Base-by-base conservation (phyloP, 1,284 basidiomycete genomes). In the Heterobasidion occidentale region DNA sequence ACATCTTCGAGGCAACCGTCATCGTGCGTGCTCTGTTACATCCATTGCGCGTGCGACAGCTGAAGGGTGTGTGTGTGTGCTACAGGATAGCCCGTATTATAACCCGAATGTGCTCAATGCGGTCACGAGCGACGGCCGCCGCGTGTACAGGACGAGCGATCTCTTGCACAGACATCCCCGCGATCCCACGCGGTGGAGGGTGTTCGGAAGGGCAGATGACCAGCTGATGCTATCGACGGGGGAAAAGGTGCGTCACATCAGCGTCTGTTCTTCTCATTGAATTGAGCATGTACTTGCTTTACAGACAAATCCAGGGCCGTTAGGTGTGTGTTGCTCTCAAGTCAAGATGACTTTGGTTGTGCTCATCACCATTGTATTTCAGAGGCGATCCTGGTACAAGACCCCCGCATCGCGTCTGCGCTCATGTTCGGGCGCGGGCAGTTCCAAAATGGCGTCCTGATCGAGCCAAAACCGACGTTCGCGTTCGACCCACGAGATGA, bases 351-450 rank as follows among this genome's bases (percentile, higher is more conserved):
- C 2, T 8, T 45, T 3, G 7, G 14, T 9, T 19, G 44, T 33
- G 20, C 36, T n/a, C 46, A 15, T 48, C 9, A 2, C 15, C 6
- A 19, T 35, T 51, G 49, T 19, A 19, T 19, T 19, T 19, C 35
- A 72, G 74, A 71, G 64, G 68, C 58, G 3, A 70, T 71, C n/a
- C 61, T 71, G 49, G 64, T 58, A 20, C 66, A 67, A 20, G 64
- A 74, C 60, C 64, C 74, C 7, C 56, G 67, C 48, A 63, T 79
- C 11, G 55, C 63, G 14, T 42, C 62, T 33, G 65, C 65, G 12
- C 45, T 72, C 7, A 65, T 75, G 63, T 53, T 53, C 57, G 50
- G 44, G 55, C 49, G 53, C 3, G 59, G 54, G 8, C 56, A 56
- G 9, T 51, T 53, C 7, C 57, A 58, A 33, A 60, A 59, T 45